Evolutionary conservation across 2,329 filamentous ascomycete species (phyloP).

Genomic region (Alternaria sp.): DNA sequence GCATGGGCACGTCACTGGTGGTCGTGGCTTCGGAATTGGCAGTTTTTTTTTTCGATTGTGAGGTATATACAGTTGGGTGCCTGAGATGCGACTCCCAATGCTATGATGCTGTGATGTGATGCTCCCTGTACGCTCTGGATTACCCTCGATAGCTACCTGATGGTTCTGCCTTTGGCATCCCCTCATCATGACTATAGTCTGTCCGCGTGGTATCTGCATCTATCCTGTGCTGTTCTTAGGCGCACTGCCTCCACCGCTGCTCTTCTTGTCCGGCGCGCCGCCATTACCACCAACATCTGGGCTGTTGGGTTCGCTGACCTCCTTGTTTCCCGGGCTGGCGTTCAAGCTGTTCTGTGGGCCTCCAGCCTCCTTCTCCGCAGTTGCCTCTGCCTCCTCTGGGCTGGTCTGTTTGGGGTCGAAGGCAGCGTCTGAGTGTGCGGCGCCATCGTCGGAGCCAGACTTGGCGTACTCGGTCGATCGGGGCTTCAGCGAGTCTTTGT

Average conservation of each 20-base stretch:
- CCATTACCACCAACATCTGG: conserved; percentile 47
- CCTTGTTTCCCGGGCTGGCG: conserved; percentile 66
- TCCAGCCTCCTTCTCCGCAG: conserved; percentile 45
- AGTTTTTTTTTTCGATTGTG: neutral
- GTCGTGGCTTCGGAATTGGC: neutral
- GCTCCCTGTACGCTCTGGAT: neutral
- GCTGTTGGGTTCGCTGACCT: conserved; percentile 60
- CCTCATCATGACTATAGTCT: neutral
- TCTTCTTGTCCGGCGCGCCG: conserved; percentile 41
- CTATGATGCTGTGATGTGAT: conserved; percentile 5
- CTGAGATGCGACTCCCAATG: neutral
- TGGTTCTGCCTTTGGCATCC: neutral
- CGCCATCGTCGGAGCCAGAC: conserved; percentile 67
- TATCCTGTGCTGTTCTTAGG: conserved; percentile 40
- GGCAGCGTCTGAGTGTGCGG: conserved; percentile 65
- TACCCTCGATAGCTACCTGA: neutral
- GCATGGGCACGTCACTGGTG: neutral
- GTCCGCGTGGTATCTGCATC: neutral
- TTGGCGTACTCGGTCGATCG: conserved; percentile 71
- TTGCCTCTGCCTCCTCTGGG: conserved; percentile 65
- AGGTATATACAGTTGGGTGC: neutral
- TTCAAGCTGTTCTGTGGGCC: conserved; percentile 54
- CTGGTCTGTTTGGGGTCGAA: conserved; percentile 72
- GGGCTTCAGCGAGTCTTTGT: conserved; percentile 68
- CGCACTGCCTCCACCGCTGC: conserved; percentile 46